A percentile compares a stretch with the other conserved stretches of the same genome.
These are phyloP conservation scores for Endotrypanum monterogeii DNA, from an alignment of 208 protist genomes.

Conservation along the genomic window DNA sequence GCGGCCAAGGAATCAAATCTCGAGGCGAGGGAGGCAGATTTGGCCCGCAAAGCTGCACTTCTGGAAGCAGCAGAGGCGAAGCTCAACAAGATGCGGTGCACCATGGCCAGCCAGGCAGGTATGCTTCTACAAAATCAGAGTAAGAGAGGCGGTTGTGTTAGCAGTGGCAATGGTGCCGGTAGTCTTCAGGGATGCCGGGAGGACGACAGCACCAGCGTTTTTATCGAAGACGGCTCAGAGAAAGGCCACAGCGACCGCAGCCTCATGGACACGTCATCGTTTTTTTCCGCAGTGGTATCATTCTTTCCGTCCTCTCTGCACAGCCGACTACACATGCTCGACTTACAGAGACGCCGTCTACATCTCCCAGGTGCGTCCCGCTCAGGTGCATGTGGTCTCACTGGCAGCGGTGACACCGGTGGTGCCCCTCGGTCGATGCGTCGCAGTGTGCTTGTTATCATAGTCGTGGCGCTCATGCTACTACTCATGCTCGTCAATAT, in stretches of 20 bases:
- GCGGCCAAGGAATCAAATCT: slow-evolving; percentile 20
- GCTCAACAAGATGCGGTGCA: slow-evolving; percentile 63
- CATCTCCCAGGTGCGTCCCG: slow-evolving; percentile 23
- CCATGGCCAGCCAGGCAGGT: slow-evolving; percentile 65
- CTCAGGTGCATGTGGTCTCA: slow-evolving; percentile 24
- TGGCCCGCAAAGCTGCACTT: slow-evolving; percentile 39
- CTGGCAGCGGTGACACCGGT: slow-evolving; percentile 5
- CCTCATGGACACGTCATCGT: slow-evolving; percentile 18
- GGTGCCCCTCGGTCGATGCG: slow-evolving; percentile 17
- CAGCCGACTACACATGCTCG: slow-evolving; percentile 19
- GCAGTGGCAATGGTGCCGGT: slow-evolving; percentile 5
- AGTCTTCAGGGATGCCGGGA: not conserved
- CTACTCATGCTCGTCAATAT: slow-evolving; percentile 9
- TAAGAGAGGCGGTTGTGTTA: not conserved
- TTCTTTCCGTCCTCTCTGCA: slow-evolving; percentile 25
- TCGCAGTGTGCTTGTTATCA: slow-evolving; percentile 7
- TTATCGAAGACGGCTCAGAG: not conserved
- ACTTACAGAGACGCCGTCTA: slow-evolving; percentile 17
- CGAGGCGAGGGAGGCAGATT: slow-evolving; percentile 22
- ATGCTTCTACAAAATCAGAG: slow-evolving; percentile 42
- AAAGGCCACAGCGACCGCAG: slow-evolving; percentile 9
- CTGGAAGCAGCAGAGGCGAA: slow-evolving; percentile 51
- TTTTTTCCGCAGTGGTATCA: slow-evolving; percentile 26
- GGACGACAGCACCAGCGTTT: not conserved
- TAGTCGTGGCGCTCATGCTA: slow-evolving; percentile 16